phyloP scores from a whole-genome alignment of 2,329 filamentous ascomycete species.

The Trichoderma sp. region DNA sequence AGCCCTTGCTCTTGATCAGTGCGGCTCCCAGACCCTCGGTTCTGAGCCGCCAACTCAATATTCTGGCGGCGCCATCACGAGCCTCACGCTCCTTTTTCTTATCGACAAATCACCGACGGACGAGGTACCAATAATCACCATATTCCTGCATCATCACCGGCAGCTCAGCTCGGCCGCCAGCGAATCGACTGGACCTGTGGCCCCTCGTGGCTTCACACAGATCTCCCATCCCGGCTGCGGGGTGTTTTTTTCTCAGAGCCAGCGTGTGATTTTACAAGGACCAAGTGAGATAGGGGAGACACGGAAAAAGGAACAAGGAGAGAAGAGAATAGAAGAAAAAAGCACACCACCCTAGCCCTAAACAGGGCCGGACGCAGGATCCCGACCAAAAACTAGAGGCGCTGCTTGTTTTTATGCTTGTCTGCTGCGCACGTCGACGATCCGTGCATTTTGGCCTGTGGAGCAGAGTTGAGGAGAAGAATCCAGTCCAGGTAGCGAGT shows the following conservation, averaged over 20 bases:
- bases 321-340: background rate
- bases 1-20: conserved; percentile 15
- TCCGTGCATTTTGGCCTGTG: conserved; percentile 7
- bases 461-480: background rate
- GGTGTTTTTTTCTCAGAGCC: background rate
- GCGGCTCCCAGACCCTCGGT: conserved; percentile 14
- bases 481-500: background rate
- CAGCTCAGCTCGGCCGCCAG: background rate
- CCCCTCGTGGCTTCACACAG: conserved; percentile 5
- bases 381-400: conserved; percentile 1
- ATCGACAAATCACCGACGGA: background rate
- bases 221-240: background rate
- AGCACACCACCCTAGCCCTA: conserved; percentile 12
- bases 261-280: background rate
- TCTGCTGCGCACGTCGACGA: conserved; percentile 11
- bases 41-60: conserved; percentile 8
- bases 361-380: background rate
- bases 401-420: conserved; percentile 20
- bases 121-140: background rate
- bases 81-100: background rate
- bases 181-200: conserved; percentile 11
- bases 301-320: background rate
- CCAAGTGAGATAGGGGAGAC: background rate
- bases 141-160: background rate
- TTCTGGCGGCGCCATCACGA: conserved; percentile 9